Base-by-base conservation (phyloP, 1,284 basidiomycete species). In the Fistulinella cinereoalba region DNA sequence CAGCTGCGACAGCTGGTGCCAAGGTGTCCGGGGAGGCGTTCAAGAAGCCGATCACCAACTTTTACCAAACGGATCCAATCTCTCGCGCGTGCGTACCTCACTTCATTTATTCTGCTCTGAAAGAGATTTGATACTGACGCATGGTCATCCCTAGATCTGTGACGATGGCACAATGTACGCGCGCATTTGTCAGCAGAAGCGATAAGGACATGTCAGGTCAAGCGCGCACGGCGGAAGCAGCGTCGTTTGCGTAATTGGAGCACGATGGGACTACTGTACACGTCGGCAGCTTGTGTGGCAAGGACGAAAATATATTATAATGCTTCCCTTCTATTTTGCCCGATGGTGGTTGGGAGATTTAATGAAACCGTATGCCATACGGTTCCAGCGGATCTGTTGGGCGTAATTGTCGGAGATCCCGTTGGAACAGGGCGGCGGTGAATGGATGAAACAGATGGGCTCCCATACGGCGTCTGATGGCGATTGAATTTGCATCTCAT, bases 11-110 rank as follows among this genome's bases (percentile, higher is more conserved):
- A 15, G 68, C 71, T 27, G 71, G 71, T 11, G 77, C 78, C 36
- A 83, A 83, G 67, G 75, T 80, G 31, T 76, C 79, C 3, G 80
- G 79, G 7, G 72, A 71, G 36, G 74, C 80, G 9, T 83, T 98
- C 70, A 76, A 76, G 68, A 90, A 86, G 69, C 89, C 93, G 3
- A 88, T 99, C 58, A 60, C 73, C 47, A 97, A 97, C 76, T 99
- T 98, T 72, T 99, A 98, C 74, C 87, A 94, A 72, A 98, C 96
- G 8, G 93, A 96, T 69, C 80, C 88, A 28, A 87, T 91, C 56
- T 89, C 88, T 40, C 73, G 88, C 77, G 85, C 88, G 87, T 88
- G 56, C 70, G 88, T 82, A 46, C 22, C 11, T 13, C 55, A 21
- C 22, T 27, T 41, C n/a, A 9, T n/a, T 15, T 10, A 16, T 15